phyloP scores from a whole-genome alignment of 495 filamentous ascomycete species.

The Chlorociboria aeruginascens region DNA sequence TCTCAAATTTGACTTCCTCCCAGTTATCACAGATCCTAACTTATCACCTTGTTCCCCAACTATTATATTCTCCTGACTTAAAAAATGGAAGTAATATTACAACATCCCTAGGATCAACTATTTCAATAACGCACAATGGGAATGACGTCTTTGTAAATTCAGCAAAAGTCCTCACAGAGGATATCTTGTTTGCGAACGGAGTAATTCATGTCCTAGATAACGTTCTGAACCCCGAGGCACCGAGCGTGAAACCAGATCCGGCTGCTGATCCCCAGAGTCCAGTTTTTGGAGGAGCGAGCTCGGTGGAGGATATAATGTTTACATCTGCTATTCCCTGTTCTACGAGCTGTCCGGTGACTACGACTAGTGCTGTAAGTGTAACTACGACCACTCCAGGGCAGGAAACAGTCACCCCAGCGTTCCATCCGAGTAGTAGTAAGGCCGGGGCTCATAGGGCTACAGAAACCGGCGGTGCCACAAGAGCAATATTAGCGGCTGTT shows the following conservation, averaged over 20 bases:
- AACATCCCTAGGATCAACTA: slow-evolving; percentile 32
- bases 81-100: slow-evolving; percentile 26
- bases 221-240: slow-evolving; percentile 14
- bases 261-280: slow-evolving; percentile 7
- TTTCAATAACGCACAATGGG: slow-evolving; percentile 38
- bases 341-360: slow-evolving; percentile 15
- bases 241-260: slow-evolving; percentile 12
- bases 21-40: slow-evolving; percentile 36
- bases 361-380: neutral
- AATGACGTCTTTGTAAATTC: slow-evolving; percentile 33
- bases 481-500: slow-evolving; percentile 13
- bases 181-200: slow-evolving; percentile 53
- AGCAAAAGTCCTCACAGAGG: slow-evolving; percentile 40
- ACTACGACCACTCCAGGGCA: neutral
- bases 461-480: slow-evolving; percentile 12
- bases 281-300: slow-evolving; percentile 8
- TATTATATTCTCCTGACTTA: slow-evolving; percentile 38
- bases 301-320: slow-evolving; percentile 7
- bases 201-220: slow-evolving; percentile 55
- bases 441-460: slow-evolving; percentile 9
- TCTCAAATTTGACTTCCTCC: slow-evolving; percentile 31
- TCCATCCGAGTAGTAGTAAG: slow-evolving; percentile 4
- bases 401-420: neutral
- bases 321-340: slow-evolving; percentile 23
- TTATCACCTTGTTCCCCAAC: slow-evolving; percentile 47